Evolutionary conservation across 306 rosid genomes (phyloP).

Genomic region (Vigna nakashimae): DNA sequence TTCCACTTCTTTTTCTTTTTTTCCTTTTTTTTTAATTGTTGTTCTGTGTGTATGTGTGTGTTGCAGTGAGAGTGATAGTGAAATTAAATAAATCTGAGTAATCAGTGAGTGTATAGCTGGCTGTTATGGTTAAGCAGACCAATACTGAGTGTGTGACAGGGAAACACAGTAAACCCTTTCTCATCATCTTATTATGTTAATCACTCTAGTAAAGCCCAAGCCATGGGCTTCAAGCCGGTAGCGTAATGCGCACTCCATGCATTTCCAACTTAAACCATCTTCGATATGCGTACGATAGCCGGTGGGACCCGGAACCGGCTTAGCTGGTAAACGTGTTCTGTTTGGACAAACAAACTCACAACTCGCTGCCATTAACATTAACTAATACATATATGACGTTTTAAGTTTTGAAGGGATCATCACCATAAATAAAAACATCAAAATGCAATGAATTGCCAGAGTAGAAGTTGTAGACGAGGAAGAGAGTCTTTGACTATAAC

Average conservation of each 20-base stretch:
- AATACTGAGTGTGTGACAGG: constrained; percentile 47
- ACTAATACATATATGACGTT: not conserved
- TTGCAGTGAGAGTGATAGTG: constrained; percentile 40
- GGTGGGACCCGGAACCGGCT: constrained; percentile 16
- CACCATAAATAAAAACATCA: no score
- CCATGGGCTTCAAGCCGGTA: not conserved
- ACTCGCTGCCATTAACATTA: constrained; percentile 4
- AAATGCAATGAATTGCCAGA: no score
- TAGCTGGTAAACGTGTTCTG: constrained; percentile 31
- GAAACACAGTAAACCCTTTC: constrained; percentile 49
- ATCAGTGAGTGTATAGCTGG: constrained; percentile 37
- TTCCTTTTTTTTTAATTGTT: not conserved
- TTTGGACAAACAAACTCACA: not conserved
- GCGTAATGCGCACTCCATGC: constrained; percentile 60
- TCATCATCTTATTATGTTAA: not conserved
- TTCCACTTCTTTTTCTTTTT: not conserved
- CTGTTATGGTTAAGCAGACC: constrained; percentile 58
- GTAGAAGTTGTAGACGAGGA: no score
- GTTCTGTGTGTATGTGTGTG: not conserved
- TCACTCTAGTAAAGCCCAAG: constrained; percentile 2
- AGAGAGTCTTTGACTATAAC: no score
- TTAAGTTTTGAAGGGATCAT: not conserved
- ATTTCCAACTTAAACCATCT: not conserved
- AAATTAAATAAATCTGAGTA: constrained; percentile 42
- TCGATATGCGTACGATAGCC: constrained; percentile 40